Percentiles rank a stretch among this genome's conserved stretches.
phyloP scores from a whole-genome alignment of 1,284 basidiomycete species.

The Leccinum huronense region DNA sequence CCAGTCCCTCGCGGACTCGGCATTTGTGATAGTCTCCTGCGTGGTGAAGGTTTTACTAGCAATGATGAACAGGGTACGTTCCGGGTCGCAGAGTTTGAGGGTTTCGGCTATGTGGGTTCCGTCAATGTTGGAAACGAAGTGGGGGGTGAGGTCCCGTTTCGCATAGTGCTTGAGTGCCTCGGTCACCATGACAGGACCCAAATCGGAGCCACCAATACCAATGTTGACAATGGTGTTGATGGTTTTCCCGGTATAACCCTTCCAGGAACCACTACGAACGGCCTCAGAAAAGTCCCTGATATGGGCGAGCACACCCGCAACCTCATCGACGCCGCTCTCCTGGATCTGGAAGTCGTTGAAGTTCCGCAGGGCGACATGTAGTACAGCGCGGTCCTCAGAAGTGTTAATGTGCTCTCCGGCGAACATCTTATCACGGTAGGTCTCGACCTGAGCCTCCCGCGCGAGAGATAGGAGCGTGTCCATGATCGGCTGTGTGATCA shows the following conservation, averaged over 20 bases:
- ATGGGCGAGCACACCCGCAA: constrained; percentile 82
- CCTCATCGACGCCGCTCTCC: constrained; percentile 84
- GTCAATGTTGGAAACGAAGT: constrained; percentile 98
- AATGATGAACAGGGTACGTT: constrained; percentile 96
- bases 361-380: constrained; percentile 94
- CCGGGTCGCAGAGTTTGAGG: constrained; percentile 79
- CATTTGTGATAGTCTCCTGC: constrained; percentile 99
- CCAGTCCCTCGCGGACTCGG: constrained; percentile 91
- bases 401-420: constrained; percentile 97
- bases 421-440: constrained; percentile 91
- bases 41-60: constrained; percentile 99
- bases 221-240: constrained; percentile 98
- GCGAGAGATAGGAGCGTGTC: constrained; percentile 76
- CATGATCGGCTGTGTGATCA: constrained; percentile 87
- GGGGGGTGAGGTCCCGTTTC: constrained; percentile 82
- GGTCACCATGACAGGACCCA: constrained; percentile 98
- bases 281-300: constrained; percentile 89
- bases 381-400: constrained; percentile 93
- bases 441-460: constrained; percentile 84
- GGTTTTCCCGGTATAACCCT: constrained; percentile 94
- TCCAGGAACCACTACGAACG: constrained; percentile 87
- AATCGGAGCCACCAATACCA: constrained; percentile 96
- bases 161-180: constrained; percentile 95
- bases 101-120: constrained; percentile 96
- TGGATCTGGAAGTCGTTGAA: constrained; percentile 72